Evolutionary conservation across 352 stramenopile genomes (phyloP).

Genomic region (Sclerospora graminicola): DNA sequence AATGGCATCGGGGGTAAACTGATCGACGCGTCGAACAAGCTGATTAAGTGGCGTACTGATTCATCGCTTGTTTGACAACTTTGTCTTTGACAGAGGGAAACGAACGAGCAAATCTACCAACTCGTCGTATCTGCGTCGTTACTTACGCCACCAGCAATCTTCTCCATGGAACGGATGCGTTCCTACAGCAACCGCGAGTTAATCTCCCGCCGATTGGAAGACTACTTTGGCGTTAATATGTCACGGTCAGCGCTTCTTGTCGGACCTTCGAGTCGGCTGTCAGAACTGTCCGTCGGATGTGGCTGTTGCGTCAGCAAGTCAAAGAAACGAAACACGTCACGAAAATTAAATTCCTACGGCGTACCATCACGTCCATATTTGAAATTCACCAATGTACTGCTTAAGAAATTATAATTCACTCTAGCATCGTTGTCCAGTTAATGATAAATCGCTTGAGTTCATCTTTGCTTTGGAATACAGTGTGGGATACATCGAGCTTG

Average conservation of each 20-base stretch:
- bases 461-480: constrained; percentile 18
- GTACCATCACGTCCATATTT: constrained; percentile 91
- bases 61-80: constrained; percentile 20
- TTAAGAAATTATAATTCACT: constrained; percentile 91
- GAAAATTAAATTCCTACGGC: constrained; percentile 99
- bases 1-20: constrained; percentile 26
- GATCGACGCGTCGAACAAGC: constrained; percentile 12
- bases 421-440: constrained; percentile 55
- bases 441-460: constrained; percentile 34
- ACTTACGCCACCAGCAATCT: constrained; percentile 20
- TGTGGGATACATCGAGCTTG: constrained; percentile 67
- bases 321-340: constrained; percentile 98
- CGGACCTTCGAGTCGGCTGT: constrained; percentile 32
- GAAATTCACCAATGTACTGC: constrained; percentile 75
- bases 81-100: constrained; percentile 44
- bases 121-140: constrained; percentile 1
- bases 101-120: constrained; percentile 35
- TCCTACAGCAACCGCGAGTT: too few species aligned
- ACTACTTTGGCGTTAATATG: too few species aligned
- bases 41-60: constrained; percentile 1
- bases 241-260: too few species aligned
- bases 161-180: too few species aligned
- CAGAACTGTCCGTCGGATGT: constrained; percentile 6
- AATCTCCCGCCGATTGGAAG: too few species aligned
- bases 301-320: constrained; percentile 75